Evolutionary conservation across 2,329 filamentous ascomycete species (phyloP), one percentile per base, ranked within the genome.

Genomic region (Scedosporium boydii): DNA sequence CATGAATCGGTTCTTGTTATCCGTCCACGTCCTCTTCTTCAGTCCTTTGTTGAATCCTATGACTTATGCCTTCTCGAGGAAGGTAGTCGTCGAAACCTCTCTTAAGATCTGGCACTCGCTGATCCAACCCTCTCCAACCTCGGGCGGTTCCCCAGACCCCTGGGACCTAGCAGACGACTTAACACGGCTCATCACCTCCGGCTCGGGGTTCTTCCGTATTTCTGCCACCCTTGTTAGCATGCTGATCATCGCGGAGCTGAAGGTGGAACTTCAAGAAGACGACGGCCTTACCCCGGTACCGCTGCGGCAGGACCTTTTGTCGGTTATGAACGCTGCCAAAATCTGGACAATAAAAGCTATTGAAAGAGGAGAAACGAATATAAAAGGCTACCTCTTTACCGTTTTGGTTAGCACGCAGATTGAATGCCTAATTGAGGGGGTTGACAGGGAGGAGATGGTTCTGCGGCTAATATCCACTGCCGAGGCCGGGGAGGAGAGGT

Each of bases 1-100:
- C 23, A 75, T 85, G 64, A 77, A 80, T 27, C 80, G 82, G 7
- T 85, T 83, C 66, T 69, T 87, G 2, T 73, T 82, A 5, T 74
- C 79, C 0, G 74, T 88, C 0, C 85, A 89, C 67, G 73, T 81
- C 2, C 81, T 81, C 0, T 85, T 78, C 67, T 77, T 80, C 27
- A 69, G 69, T 0, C 67, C 72, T 0, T 72, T 78, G 1, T 69
- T 77, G 2, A 69, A 69, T 0, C 73, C 82, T 4, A 72, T 78
- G 1, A 68, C 73, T 2, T 84, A 79, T 63, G 79, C 80, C 0
- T 84, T 77, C 64, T 83, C 82, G 0, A 71, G 80, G 1, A 80
- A 78, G 53, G 75, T 78, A 0, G 72, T 78, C 0, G 65, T 82
- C 5, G 82, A 86, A 6, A 73, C 74, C 0, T 73, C 78, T 0